Base-by-base conservation (phyloP, 1,284 basidiomycete genomes). In the Malassezia furfur region DNA sequence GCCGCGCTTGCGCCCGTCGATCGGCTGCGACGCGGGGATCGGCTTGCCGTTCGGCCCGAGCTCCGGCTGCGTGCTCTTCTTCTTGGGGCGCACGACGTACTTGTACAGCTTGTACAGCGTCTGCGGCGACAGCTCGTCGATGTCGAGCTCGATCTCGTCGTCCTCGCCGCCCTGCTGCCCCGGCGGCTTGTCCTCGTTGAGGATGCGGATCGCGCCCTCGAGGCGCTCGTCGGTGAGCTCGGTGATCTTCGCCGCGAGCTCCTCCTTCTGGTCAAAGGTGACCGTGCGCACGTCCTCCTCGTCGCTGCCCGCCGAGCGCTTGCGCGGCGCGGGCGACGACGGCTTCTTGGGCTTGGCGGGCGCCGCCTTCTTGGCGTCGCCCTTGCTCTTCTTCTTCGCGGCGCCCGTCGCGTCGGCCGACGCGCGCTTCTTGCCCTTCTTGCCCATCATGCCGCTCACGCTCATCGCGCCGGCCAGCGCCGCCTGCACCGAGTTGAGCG, bases 81-180 rank as follows among this genome's bases (percentile, higher is more conserved):
- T 67, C 44, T 66, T 69, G 37, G 72, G 72, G 31, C 67, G 61
- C 50, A 74, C 72, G 34, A 74, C 72, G 43, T 71, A 72, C 51
- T 65, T 66, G 65, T 74, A 73, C 54, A 74, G 62, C 61, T 68
- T 71, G 64, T 72, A 74, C 53, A 74, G 66, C 44, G 72, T 74
- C 37, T 58, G 52, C 1, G 72, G 66, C 17, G 63, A 65, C 21
- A 74, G 59, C 57, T 71, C 72, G 53, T 74, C 72, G 54, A 74
- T 74, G 53, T 74, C 72, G 14, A 74, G 63, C 62, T 74, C 72
- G 40, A 74, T 74, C 61, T 74, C 72, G 50, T 74, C 72, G 39
- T 74, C 67, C 45, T 57, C 55, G 12, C 14, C 25, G 50, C 72
- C 67, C 41, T 65, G 61, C 48, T 67, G 55, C 43, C 60, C 66